These are phyloP conservation scores for Funneliformis caledonium DNA, from an alignment of 371 early-diverging fungal species.

Conservation along the genomic window DNA sequence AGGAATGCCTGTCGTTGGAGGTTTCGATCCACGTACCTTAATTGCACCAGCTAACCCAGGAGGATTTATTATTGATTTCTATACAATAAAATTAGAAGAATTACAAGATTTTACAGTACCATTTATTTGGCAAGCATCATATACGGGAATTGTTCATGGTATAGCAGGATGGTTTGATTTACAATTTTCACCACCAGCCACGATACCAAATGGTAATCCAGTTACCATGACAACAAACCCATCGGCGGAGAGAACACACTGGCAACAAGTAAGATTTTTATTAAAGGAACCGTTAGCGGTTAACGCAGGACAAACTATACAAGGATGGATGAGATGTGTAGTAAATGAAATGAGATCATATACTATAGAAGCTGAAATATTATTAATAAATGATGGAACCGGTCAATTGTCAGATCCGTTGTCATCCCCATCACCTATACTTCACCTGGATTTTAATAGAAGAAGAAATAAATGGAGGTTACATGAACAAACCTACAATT, in stretches of 20 bases:
- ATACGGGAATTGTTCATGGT: constrained; percentile 93
- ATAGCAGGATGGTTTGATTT: constrained; percentile 98
- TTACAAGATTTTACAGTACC: constrained; percentile 87
- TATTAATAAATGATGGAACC: constrained; percentile 53
- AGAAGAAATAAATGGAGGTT: constrained; percentile 85
- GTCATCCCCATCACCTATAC: constrained; percentile 42
- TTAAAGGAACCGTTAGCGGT: constrained; percentile 95
- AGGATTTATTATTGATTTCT: constrained; percentile 81
- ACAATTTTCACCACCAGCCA: constrained; percentile 60
- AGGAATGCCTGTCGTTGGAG: constrained; percentile 91
- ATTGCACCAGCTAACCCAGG: constrained; percentile 68
- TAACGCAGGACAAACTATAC: constrained; percentile 84
- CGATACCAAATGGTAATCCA: constrained; percentile 42
- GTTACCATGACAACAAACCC: constrained; percentile 86
- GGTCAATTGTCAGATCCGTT: constrained; percentile 44
- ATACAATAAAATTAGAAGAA: constrained; percentile 74
- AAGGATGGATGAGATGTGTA: constrained; percentile 84
- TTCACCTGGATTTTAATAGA: constrained; percentile 45
- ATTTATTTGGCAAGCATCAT: constrained; percentile 77
- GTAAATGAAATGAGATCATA: constrained; percentile 94
- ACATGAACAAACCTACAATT: constrained; percentile 93
- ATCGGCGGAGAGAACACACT: constrained; percentile 88
- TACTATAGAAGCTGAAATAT: constrained; percentile 73
- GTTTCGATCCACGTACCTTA: constrained; percentile 86
- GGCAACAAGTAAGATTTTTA: constrained; percentile 97